A percentile compares a stretch with the other conserved stretches of the same genome.
Conservation (phyloP, 306 rosid species). For the Sicyos baderoa region DNA sequence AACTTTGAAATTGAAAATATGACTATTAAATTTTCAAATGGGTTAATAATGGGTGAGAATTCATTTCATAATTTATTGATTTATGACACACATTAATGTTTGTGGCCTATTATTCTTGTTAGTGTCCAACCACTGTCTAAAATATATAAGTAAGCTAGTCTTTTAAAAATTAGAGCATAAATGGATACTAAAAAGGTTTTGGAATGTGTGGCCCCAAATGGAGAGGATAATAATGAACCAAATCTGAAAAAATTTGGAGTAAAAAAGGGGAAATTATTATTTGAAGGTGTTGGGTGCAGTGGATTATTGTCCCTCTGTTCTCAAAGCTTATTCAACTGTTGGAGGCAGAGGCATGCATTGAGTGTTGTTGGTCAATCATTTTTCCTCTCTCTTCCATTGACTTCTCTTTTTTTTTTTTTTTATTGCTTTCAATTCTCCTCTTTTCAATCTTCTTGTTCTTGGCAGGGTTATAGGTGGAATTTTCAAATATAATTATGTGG, state of each 20-base stretch:
- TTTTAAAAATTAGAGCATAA: too few species aligned
- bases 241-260: neutral
- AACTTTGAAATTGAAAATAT: too few species aligned
- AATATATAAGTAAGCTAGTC: too few species aligned
- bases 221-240: neutral
- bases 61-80: too few species aligned
- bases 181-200: neutral
- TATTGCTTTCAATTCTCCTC: neutral
- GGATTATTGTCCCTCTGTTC: neutral
- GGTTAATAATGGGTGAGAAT: too few species aligned
- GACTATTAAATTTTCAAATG: too few species aligned
- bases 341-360: slow-evolving; percentile 13
- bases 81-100: too few species aligned
- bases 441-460: neutral
- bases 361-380: neutral
- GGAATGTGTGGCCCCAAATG: neutral
- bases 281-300: neutral
- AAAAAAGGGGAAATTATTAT: neutral
- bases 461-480: neutral
- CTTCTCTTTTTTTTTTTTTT: neutral
- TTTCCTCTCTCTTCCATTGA: neutral
- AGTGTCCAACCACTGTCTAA: too few species aligned
- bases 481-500: neutral
- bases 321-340: neutral
- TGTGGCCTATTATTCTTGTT: too few species aligned